Conservation (phyloP, 2,329 filamentous ascomycete genomes). For the Cladosporium austrohemisphaericum region DNA sequence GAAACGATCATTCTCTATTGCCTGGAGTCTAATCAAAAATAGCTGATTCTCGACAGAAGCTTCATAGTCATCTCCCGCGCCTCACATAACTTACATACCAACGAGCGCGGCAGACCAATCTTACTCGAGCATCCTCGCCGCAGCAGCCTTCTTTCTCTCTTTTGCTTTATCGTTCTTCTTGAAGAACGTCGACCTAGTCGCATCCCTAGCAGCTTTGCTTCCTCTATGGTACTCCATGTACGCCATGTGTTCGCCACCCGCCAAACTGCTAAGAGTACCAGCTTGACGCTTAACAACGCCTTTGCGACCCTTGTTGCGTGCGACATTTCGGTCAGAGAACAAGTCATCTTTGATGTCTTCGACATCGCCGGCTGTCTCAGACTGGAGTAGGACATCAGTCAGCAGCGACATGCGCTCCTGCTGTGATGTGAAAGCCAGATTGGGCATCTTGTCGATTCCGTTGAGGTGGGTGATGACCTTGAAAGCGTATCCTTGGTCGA, state of each 20-base stretch:
- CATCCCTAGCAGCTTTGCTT: conserved; percentile 43
- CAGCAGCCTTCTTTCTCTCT: conserved; percentile 31
- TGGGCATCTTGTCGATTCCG: conserved; percentile 79
- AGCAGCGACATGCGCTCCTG: conserved; percentile 80
- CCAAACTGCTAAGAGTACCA: conserved; percentile 78
- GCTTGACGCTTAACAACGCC: conserved; percentile 73
- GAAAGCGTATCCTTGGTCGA: conserved; percentile 98
- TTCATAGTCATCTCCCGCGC: no score
- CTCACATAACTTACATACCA: no score
- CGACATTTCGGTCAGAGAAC: conserved; percentile 54
- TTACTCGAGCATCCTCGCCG: conserved; percentile 6
- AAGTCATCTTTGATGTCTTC: conserved; percentile 68
- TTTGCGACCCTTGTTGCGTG: conserved; percentile 38
- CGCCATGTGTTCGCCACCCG: conserved; percentile 95
- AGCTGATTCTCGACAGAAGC: no score
- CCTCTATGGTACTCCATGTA: conserved; percentile 53
- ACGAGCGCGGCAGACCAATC: no score
- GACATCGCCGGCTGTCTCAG: conserved; percentile 67
- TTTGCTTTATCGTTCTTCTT: conserved; percentile 38
- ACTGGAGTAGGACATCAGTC: conserved; percentile 83
- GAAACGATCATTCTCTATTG: no score
- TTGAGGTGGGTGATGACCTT: conserved; percentile 96
- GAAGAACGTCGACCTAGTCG: conserved; percentile 45
- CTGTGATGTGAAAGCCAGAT: conserved; percentile 74
- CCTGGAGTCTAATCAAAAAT: no score